Conservation (phyloP, 2,329 filamentous ascomycete genomes). For the Tolypocladium amazonense region DNA sequence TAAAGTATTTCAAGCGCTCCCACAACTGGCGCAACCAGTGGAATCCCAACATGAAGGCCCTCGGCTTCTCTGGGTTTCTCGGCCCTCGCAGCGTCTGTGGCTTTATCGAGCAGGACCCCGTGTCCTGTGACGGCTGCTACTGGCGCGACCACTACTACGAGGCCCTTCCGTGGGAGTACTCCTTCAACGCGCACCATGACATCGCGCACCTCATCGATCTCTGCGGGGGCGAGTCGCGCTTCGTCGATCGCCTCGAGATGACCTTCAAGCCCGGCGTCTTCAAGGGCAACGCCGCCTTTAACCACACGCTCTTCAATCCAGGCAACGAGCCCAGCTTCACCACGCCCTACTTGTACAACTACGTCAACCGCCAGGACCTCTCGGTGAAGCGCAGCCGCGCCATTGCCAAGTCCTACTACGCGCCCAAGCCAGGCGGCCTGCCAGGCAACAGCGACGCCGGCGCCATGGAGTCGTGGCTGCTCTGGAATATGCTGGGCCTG, state of each 20-base stretch:
- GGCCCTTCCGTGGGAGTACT: conserved; percentile 54
- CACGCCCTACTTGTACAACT: conserved; percentile 60
- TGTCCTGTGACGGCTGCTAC: conserved; percentile 53
- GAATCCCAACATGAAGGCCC: conserved; percentile 45
- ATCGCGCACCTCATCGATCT: conserved; percentile 41
- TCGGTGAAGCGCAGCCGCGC: conserved; percentile 47
- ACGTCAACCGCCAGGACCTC: conserved; percentile 50
- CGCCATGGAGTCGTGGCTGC: conserved; percentile 60
- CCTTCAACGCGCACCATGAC: conserved; percentile 60
- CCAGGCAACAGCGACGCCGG: conserved; percentile 64
- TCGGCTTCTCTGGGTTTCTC: conserved; percentile 55
- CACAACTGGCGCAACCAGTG: conserved; percentile 64
- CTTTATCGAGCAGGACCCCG: conserved; percentile 42
- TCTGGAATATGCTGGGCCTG: conserved; percentile 60
- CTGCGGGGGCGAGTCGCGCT: conserved; percentile 43
- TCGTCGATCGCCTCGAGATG: conserved; percentile 47
- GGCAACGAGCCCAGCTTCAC: conserved; percentile 60
- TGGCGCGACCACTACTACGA: conserved; percentile 52
- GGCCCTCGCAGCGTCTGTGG: conserved; percentile 46
- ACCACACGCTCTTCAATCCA: conserved; percentile 52
- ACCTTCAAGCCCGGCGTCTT: conserved; percentile 44
- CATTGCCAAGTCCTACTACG: conserved; percentile 50
- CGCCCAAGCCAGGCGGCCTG: conserved; percentile 41
- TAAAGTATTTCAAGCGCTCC: conserved; percentile 51
- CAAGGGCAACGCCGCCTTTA: conserved; percentile 29